A percentile compares a stretch with the other conserved stretches of the same genome.
Conservation (phyloP, 768 basidiomycete species). For the Suillus sp. region DNA sequence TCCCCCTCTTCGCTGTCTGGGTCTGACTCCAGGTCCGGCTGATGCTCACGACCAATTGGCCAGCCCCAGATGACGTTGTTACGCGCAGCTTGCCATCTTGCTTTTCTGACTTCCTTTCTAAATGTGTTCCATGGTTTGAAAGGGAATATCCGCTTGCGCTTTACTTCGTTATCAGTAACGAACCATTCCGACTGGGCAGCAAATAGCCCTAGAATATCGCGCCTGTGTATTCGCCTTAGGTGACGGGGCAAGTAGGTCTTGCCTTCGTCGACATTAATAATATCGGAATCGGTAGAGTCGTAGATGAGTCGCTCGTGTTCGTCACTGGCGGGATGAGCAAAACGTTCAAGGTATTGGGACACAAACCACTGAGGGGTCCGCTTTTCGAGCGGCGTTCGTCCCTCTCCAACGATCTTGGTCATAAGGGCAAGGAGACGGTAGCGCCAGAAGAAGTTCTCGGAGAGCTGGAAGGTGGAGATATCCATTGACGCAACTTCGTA, state of each 20-base stretch:
- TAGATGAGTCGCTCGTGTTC: constrained; percentile 38
- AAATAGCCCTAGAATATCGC: constrained; percentile 53
- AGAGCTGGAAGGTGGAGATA: constrained; percentile 40
- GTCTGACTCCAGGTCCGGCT: constrained; percentile 10
- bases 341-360: constrained; percentile 39
- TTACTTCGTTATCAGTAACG: constrained; percentile 46
- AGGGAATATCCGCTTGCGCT: constrained; percentile 39
- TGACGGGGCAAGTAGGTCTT: constrained; percentile 38
- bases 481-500: constrained; percentile 53
- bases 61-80: constrained; percentile 27
- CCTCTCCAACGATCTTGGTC: constrained; percentile 41
- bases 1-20: constrained; percentile 13
- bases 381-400: constrained; percentile 33
- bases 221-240: constrained; percentile 49
- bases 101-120: constrained; percentile 34
- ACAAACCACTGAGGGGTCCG: constrained; percentile 56
- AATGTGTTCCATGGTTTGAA: constrained; percentile 51
- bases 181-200: constrained; percentile 64
- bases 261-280: constrained; percentile 35
- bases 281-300: constrained; percentile 27
- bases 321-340: constrained; percentile 31
- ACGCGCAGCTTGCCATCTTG: constrained; percentile 35
- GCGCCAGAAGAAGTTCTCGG: constrained; percentile 53
- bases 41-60: constrained; percentile 21
- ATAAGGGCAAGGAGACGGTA: constrained; percentile 53